A percentile compares a stretch with the other conserved stretches of the same genome.
Conservation (phyloP, 2,329 filamentous ascomycete species). For the Fusarium guadeloupense region DNA sequence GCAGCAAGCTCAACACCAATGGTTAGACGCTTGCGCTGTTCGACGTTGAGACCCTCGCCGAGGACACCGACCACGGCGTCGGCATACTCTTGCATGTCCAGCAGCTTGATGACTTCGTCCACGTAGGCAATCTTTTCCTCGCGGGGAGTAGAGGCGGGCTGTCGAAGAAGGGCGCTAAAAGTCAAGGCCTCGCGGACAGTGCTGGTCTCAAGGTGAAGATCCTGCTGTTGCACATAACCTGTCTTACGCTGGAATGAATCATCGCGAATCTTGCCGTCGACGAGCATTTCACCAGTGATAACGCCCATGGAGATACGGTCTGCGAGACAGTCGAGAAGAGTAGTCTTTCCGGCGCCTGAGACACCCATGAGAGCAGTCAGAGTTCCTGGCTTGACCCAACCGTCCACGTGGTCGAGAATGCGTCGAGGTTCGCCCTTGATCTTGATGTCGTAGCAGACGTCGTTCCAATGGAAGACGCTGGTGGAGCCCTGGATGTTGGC, state of each 20-base stretch:
- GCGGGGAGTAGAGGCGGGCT: conserved; percentile 54
- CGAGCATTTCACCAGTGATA: conserved; percentile 74
- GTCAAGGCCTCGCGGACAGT: conserved; percentile 59
- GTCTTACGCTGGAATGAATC: conserved; percentile 76
- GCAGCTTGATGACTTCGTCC: conserved; percentile 62
- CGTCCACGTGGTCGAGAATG: conserved; percentile 75
- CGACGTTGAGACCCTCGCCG: conserved; percentile 58
- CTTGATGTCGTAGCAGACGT: conserved; percentile 79
- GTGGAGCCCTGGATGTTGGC: conserved; percentile 41
- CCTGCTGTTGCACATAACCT: conserved; percentile 76
- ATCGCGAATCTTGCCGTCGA: conserved; percentile 73
- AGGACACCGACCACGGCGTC: conserved; percentile 61
- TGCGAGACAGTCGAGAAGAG: conserved; percentile 70
- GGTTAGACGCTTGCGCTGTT: conserved; percentile 61
- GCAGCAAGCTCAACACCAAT: conserved; percentile 60
- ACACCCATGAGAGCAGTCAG: conserved; percentile 74
- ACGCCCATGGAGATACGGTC: conserved; percentile 78
- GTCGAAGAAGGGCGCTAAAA: conserved; percentile 56
- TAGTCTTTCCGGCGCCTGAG: conserved; percentile 67
- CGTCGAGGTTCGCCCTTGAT: conserved; percentile 71
- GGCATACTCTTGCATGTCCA: conserved; percentile 65
- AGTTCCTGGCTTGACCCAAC: conserved; percentile 79
- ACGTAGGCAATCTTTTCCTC: conserved; percentile 63
- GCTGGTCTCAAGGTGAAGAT: conserved; percentile 54
- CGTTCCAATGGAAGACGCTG: conserved; percentile 72